These are phyloP conservation scores for Gremmenia infestans DNA, from an alignment of 2,329 filamentous ascomycete species.

Conservation along the genomic window DNA sequence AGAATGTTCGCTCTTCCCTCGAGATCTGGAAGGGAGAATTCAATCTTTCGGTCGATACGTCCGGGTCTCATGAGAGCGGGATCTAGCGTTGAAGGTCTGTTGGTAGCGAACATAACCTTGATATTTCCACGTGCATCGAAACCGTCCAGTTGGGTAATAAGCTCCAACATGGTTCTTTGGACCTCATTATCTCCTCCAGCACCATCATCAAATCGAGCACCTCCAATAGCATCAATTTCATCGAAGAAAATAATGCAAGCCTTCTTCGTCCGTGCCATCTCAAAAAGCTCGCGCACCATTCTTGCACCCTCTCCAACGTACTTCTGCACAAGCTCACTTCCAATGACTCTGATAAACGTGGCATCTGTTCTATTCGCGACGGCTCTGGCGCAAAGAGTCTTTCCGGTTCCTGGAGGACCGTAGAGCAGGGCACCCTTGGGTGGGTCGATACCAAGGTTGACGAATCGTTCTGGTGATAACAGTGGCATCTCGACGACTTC, in stretches of 20 bases:
- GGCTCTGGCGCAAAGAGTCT: slow-evolving; percentile 94
- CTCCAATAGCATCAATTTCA: slow-evolving; percentile 94
- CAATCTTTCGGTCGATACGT: slow-evolving; percentile 97
- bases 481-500: slow-evolving; percentile 99
- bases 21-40: slow-evolving; percentile 95
- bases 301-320: slow-evolving; percentile 97
- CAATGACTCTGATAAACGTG: slow-evolving; percentile 97
- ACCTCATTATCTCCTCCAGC: slow-evolving; percentile 97
- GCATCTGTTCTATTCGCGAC: slow-evolving; percentile 98
- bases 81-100: slow-evolving; percentile 90
- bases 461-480: slow-evolving; percentile 92
- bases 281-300: slow-evolving; percentile 98
- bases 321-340: slow-evolving; percentile 96
- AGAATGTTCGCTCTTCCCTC: slow-evolving; percentile 97
- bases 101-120: slow-evolving; percentile 99
- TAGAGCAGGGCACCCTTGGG: slow-evolving; percentile 97
- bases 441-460: slow-evolving; percentile 97
- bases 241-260: slow-evolving; percentile 99
- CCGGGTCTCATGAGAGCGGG: slow-evolving; percentile 96
- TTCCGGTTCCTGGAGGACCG: slow-evolving; percentile 95
- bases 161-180: slow-evolving; percentile 94
- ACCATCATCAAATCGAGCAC: slow-evolving; percentile 93
- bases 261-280: slow-evolving; percentile 99
- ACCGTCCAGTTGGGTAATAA: slow-evolving; percentile 94
- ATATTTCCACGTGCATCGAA: slow-evolving; percentile 97